A percentile compares a stretch with the other conserved stretches of the same genome.
phyloP scores from a whole-genome alignment of 192 early-diverging fungal genomes.

The Rhizophagus clarus region DNA sequence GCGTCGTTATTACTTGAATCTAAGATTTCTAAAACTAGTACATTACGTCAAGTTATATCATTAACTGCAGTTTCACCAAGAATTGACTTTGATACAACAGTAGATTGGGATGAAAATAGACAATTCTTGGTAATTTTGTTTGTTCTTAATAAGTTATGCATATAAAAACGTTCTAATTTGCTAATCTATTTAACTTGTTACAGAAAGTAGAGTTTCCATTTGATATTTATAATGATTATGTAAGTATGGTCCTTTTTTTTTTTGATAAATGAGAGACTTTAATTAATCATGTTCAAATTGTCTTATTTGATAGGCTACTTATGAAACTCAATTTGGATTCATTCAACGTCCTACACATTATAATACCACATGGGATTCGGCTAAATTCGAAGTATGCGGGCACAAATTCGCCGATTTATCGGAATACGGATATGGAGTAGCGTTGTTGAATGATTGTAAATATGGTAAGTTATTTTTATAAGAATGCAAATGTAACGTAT shows the following conservation, averaged over 20 bases:
- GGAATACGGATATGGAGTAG: conserved; percentile 93
- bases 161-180: conserved; percentile 18
- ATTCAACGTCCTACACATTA: conserved; percentile 92
- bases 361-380: conserved; percentile 91
- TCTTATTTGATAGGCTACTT: conserved; percentile 68
- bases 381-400: conserved; percentile 95
- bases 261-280: background rate
- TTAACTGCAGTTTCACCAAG: conserved; percentile 70
- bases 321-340: conserved; percentile 94
- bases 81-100: conserved; percentile 87
- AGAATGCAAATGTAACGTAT: background rate
- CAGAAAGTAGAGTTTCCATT: conserved; percentile 93
- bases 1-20: conserved; percentile 72
- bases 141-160: background rate
- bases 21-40: conserved; percentile 66
- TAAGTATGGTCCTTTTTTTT: conserved; percentile 16
- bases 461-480: conserved; percentile 55
- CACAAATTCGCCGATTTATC: conserved; percentile 98
- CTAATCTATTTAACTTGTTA: background rate
- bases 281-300: background rate
- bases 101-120: conserved; percentile 92
- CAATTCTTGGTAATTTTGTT: conserved; percentile 66
- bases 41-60: conserved; percentile 73
- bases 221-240: conserved; percentile 75
- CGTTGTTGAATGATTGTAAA: conserved; percentile 95